Percentiles rank a stretch among this genome's conserved stretches.
These are phyloP conservation scores for Calonectria crousiana DNA, from an alignment of 2,329 filamentous ascomycete genomes.

Conservation along the genomic window DNA sequence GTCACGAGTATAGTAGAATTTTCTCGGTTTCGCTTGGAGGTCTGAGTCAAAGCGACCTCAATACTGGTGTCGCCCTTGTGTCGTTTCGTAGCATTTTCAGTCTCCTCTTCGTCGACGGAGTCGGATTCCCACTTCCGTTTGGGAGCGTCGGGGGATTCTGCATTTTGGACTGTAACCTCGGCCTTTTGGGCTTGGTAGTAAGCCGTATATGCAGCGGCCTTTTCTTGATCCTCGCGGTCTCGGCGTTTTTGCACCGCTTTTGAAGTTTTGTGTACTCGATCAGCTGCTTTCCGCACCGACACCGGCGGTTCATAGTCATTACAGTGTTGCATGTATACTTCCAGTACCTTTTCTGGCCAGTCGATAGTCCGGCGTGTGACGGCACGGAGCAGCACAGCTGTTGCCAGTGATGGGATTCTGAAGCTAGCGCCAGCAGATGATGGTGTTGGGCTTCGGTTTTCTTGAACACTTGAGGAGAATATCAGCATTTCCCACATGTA, in stretches of 20 bases:
- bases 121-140: constrained; percentile 83
- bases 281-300: constrained; percentile 78
- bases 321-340: constrained; percentile 82
- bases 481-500: constrained; percentile 91
- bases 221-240: constrained; percentile 73
- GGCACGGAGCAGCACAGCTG: constrained; percentile 80
- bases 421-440: constrained; percentile 59
- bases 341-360: constrained; percentile 81
- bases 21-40: constrained; percentile 85
- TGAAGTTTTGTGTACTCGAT: constrained; percentile 77
- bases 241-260: constrained; percentile 74
- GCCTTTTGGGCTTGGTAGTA: constrained; percentile 50
- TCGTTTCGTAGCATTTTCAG: constrained; percentile 74
- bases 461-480: constrained; percentile 58
- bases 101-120: constrained; percentile 53
- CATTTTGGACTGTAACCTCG: constrained; percentile 29
- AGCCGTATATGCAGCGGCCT: constrained; percentile 64
- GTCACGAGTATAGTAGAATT: constrained; percentile 87
- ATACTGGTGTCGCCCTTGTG: constrained; percentile 61
- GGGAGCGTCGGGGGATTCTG: constrained; percentile 54
- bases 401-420: constrained; percentile 79
- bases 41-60: constrained; percentile 40
- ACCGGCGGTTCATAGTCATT: constrained; percentile 89
- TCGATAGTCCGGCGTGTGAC: constrained; percentile 73
- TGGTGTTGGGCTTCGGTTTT: constrained; percentile 67